A percentile compares a stretch with the other conserved stretches of the same genome.
Conservation (phyloP, 345 rosid genomes). For the Cardamine occulta region DNA sequence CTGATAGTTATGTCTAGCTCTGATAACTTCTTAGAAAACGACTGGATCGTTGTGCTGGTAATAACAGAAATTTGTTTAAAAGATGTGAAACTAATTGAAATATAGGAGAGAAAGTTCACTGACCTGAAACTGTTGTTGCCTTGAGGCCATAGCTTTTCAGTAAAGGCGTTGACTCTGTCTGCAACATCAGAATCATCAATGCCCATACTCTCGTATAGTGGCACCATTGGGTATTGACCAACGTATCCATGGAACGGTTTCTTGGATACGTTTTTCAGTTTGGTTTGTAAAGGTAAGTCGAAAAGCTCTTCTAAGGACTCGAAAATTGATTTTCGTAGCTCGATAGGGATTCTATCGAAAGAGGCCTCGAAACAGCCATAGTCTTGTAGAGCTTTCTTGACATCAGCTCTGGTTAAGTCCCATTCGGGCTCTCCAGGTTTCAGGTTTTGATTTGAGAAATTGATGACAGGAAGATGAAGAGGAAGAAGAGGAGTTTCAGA, state of each 20-base stretch:
- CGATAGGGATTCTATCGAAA: slow-evolving; percentile 48
- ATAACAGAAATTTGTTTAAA: slow-evolving; percentile 1
- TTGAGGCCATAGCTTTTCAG: slow-evolving; percentile 54
- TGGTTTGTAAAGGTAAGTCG: slow-evolving; percentile 56
- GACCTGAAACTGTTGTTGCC: slow-evolving; percentile 64
- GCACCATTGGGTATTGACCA: slow-evolving; percentile 58
- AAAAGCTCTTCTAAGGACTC: slow-evolving; percentile 55
- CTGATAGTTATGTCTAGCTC: slow-evolving; percentile 51
- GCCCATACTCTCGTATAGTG: slow-evolving; percentile 69
- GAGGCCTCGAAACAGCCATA: slow-evolving; percentile 72
- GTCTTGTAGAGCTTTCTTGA: slow-evolving; percentile 55
- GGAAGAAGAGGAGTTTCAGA: slow-evolving; percentile 39
- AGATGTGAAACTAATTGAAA: background rate
- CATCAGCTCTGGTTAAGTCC: slow-evolving; percentile 46
- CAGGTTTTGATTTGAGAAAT: slow-evolving; percentile 49
- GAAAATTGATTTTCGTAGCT: slow-evolving; percentile 45
- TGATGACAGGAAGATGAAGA: slow-evolving; percentile 47
- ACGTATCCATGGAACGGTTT: slow-evolving; percentile 65
- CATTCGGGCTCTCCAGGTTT: slow-evolving; percentile 54
- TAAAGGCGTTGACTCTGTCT: slow-evolving; percentile 46
- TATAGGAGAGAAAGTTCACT: background rate
- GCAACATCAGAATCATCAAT: slow-evolving; percentile 51
- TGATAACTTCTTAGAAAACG: slow-evolving; percentile 47
- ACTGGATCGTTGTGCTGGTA: slow-evolving; percentile 49
- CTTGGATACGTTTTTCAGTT: slow-evolving; percentile 51